Conservation (phyloP, 202 grass and related monocot species). For the Alloteropsis angusta region DNA sequence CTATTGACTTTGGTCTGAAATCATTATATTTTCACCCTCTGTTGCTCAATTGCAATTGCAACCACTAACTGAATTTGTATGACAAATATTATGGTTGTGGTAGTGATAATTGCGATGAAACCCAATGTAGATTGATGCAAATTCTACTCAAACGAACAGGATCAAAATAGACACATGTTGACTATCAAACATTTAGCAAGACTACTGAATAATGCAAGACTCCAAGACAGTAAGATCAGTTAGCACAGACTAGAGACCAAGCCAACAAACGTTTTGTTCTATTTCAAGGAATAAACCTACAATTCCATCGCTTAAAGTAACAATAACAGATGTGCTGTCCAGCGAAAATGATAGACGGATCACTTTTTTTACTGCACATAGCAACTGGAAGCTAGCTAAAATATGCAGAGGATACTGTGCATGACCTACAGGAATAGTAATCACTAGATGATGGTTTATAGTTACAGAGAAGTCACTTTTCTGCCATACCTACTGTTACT, state of each 20-base stretch:
- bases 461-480: not conserved
- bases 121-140: constrained; percentile 1
- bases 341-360: not conserved
- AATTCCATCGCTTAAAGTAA: not conserved
- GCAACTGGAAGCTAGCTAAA: not conserved
- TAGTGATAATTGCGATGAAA: not conserved
- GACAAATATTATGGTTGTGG: not conserved
- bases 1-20: not conserved
- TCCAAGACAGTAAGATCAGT: not conserved
- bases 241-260: not conserved
- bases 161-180: not conserved
- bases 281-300: not conserved
- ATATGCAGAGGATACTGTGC: not conserved
- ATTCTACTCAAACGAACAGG: not conserved
- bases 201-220: not conserved
- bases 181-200: not conserved
- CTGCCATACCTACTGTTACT: not conserved
- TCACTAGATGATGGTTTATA: not conserved
- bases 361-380: not conserved
- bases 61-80: not conserved
- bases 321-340: not conserved
- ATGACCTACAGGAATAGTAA: not conserved
- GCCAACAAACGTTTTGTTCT: not conserved
- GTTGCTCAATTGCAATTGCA: not conserved
- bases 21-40: not conserved